Evolutionary conservation across 768 basidiomycete genomes (phyloP), one percentile per base, ranked within the genome.

Genomic region (Termitomyces heimii): DNA sequence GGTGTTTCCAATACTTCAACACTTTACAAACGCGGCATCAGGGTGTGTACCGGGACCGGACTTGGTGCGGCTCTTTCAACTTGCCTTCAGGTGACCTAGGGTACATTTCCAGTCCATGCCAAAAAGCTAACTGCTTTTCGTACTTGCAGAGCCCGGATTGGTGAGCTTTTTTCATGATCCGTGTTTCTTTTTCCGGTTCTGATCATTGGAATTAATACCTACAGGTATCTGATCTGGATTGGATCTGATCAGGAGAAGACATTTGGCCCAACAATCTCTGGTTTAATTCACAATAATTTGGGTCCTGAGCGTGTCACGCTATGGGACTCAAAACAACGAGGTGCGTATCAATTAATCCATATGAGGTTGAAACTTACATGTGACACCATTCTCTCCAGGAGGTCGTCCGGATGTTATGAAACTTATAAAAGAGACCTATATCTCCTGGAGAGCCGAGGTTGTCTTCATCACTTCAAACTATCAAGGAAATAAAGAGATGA

Each of bases 201-300:
- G 53, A 59, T 34, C 18, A 58, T 46, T 63, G 56, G 57, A 28
- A 22, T 32, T 35, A 26, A 59, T 31, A 54, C 37, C 39, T 39
- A 40, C 61, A 89, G 87, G 88, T 89, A 83, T 67, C 76, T 90
- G 42, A 89, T 92, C 61, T 92, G 89, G 89, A 89, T 89, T 65
- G 83, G 89, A 42, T 90, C 89, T 45, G 86, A 90, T 67, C 89
- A 91, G 68, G 89, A 88, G 67, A 89, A 88, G 72, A 92, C 90
- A 2, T 92, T 92, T 63, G 90, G 90, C 3, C 84, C 87, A 24
- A 92, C 88, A 22, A 89, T 92, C 55, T 79, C 83, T 55, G 81
- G 80, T 29, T 77, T 92, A 40, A 89, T 92, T 60, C 80, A 81
- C 60, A 75, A 77, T 55, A 81, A 88, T 64, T 66, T 92, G 9